Percentiles rank a stretch among this genome's conserved stretches.
Evolutionary conservation across 2,329 filamentous ascomycete species (phyloP).

Genomic region (Phaeosphaeria sp.): DNA sequence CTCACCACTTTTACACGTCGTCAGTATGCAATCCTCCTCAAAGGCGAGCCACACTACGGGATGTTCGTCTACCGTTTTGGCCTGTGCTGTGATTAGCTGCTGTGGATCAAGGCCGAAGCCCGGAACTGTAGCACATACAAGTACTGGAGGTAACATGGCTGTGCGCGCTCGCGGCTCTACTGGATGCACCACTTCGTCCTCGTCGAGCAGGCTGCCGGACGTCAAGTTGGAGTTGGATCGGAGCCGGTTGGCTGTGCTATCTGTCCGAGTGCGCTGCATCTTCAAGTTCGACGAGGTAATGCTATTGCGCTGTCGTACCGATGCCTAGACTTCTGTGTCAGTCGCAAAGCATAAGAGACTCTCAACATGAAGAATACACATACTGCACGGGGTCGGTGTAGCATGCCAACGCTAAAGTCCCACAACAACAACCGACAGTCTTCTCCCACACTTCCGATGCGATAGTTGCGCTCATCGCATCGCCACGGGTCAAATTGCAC

Average conservation of each 20-base stretch:
- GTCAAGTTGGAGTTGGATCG: constrained; percentile 75
- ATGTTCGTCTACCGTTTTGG: constrained; percentile 84
- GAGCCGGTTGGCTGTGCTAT: constrained; percentile 67
- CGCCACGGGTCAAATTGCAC: constrained; percentile 97
- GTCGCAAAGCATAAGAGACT: not conserved
- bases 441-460: constrained; percentile 94
- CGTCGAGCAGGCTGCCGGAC: constrained; percentile 59
- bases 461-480: constrained; percentile 93
- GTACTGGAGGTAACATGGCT: constrained; percentile 86
- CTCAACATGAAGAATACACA: constrained; percentile 45
- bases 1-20: constrained; percentile 87
- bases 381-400: constrained; percentile 86
- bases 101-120: not conserved
- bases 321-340: constrained; percentile 49
- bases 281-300: constrained; percentile 57
- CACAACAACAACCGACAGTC: constrained; percentile 89
- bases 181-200: constrained; percentile 72
- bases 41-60: constrained; percentile 92
- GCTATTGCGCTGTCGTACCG: constrained; percentile 63
- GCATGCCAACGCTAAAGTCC: constrained; percentile 98
- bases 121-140: constrained; percentile 66
- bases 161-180: constrained; percentile 86
- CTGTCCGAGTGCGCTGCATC: constrained; percentile 60
- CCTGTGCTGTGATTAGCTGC: constrained; percentile 54
- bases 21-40: constrained; percentile 90